Evolutionary conservation across 495 filamentous ascomycete genomes (phyloP).

Genomic region (Lasiosphaeriaceae sp.): DNA sequence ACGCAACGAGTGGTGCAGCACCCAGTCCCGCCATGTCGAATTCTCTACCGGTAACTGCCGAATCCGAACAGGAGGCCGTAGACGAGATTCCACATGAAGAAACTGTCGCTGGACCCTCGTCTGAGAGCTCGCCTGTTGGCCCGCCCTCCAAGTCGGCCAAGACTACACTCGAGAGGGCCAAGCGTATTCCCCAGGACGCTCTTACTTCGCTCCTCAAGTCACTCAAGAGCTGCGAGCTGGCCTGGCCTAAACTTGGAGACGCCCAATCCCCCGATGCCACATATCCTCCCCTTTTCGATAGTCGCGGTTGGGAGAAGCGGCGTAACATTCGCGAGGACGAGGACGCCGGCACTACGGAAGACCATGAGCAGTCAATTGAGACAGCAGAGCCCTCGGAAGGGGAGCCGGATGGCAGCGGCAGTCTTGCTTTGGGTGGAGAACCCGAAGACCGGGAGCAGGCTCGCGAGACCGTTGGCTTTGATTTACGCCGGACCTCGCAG

Average conservation of each 20-base stretch:
- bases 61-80: constrained; percentile 32
- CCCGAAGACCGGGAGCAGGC: constrained; percentile 68
- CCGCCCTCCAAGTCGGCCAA: constrained; percentile 2
- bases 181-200: constrained; percentile 15
- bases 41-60: constrained; percentile 52
- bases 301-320: constrained; percentile 70
- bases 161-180: constrained; percentile 11
- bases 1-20: constrained; percentile 71
- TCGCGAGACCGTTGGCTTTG: constrained; percentile 50
- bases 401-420: constrained; percentile 70
- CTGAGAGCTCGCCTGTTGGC: background rate
- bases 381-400: constrained; percentile 39
- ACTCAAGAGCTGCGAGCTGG: constrained; percentile 26
- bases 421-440: constrained; percentile 84
- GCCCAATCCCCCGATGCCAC: constrained; percentile 21
- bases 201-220: constrained; percentile 31
- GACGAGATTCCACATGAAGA: constrained; percentile 26
- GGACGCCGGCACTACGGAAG: constrained; percentile 53
- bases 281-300: constrained; percentile 77
- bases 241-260: constrained; percentile 24
- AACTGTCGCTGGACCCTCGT: constrained; percentile 7
- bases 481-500: constrained; percentile 56
- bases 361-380: constrained; percentile 49
- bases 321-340: constrained; percentile 68
- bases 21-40: constrained; percentile 74